Percentiles rank a stretch among this genome's conserved stretches.
These are phyloP conservation scores for Trichoderma virens DNA, from an alignment of 495 filamentous ascomycete genomes.

Conservation along the genomic window DNA sequence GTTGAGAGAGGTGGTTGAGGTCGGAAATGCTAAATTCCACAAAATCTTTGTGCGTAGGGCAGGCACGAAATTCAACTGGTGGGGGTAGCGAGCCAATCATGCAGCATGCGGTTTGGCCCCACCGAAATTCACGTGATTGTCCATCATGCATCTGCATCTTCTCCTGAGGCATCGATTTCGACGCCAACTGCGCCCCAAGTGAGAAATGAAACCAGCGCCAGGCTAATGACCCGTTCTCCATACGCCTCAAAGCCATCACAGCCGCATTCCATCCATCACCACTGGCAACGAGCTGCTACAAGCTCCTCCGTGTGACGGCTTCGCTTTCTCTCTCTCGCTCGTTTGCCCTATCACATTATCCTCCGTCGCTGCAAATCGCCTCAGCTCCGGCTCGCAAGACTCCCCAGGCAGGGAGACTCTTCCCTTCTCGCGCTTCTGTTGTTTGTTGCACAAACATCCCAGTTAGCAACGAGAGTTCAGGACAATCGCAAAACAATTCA, in stretches of 20 bases:
- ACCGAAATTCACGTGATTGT: neutral
- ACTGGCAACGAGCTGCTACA: constrained; percentile 6
- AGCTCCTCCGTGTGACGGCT: constrained; percentile 2
- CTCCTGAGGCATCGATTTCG: neutral
- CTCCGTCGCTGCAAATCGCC: neutral
- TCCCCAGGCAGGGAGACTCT: constrained; percentile 2
- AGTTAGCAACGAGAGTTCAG: neutral
- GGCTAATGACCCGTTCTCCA: constrained; percentile 5
- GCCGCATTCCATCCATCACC: constrained; percentile 10
- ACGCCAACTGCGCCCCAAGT: neutral
- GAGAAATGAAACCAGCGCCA: constrained; percentile 1
- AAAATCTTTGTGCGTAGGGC: constrained; percentile 13
- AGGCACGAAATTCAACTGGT: constrained; percentile 10
- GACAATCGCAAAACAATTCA: constrained; percentile 2
- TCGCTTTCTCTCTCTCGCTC: constrained; percentile 9
- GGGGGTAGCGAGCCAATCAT: constrained; percentile 10
- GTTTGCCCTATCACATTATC: neutral
- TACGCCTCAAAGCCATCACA: neutral
- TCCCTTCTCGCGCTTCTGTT: constrained; percentile 4
- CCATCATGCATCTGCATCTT: neutral
- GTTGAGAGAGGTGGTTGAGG: constrained; percentile 4
- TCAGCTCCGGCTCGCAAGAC: neutral
- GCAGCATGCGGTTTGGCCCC: neutral
- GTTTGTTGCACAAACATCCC: neutral
- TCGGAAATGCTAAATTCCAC: constrained; percentile 10